These are phyloP conservation scores for Colletotrichum abscissum DNA, from an alignment of 2,329 filamentous ascomycete genomes.

Conservation along the genomic window DNA sequence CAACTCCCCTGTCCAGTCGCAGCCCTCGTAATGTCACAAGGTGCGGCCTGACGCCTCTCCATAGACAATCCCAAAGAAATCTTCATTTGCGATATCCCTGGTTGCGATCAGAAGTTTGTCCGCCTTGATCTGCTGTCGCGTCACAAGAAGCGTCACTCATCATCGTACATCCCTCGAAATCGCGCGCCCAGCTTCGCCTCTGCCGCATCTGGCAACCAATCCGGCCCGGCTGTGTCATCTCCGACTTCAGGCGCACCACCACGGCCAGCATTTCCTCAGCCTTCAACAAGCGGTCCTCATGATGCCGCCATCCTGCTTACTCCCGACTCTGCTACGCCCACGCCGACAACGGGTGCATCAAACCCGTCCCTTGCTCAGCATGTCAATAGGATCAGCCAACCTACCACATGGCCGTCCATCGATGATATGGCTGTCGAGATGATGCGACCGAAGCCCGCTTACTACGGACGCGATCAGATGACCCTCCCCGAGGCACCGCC, in stretches of 20 bases:
- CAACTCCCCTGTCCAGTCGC: neutral
- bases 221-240: slow-evolving; percentile 19
- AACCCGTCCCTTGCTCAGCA: slow-evolving; percentile 26
- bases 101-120: slow-evolving; percentile 82
- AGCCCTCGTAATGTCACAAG: neutral
- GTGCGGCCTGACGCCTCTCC: slow-evolving; percentile 5
- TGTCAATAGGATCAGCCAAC: slow-evolving; percentile 38
- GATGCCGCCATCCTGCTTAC: slow-evolving; percentile 59
- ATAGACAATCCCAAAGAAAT: slow-evolving; percentile 84
- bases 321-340: slow-evolving; percentile 50
- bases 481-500: slow-evolving; percentile 46
- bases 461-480: slow-evolving; percentile 47
- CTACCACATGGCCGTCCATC: slow-evolving; percentile 48
- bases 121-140: slow-evolving; percentile 80
- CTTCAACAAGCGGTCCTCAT: slow-evolving; percentile 51
- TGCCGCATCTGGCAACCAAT: slow-evolving; percentile 33
- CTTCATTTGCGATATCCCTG: slow-evolving; percentile 79
- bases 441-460: slow-evolving; percentile 51
- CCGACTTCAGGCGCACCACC: slow-evolving; percentile 38
- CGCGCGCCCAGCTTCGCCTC: slow-evolving; percentile 60
- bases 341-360: slow-evolving; percentile 38
- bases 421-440: slow-evolving; percentile 48
- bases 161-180: slow-evolving; percentile 62
- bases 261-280: slow-evolving; percentile 35
- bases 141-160: slow-evolving; percentile 73